A percentile compares a stretch with the other conserved stretches of the same genome.
Evolutionary conservation across 2,329 filamentous ascomycete genomes (phyloP).

Genomic region (Colletotrichum siamense): DNA sequence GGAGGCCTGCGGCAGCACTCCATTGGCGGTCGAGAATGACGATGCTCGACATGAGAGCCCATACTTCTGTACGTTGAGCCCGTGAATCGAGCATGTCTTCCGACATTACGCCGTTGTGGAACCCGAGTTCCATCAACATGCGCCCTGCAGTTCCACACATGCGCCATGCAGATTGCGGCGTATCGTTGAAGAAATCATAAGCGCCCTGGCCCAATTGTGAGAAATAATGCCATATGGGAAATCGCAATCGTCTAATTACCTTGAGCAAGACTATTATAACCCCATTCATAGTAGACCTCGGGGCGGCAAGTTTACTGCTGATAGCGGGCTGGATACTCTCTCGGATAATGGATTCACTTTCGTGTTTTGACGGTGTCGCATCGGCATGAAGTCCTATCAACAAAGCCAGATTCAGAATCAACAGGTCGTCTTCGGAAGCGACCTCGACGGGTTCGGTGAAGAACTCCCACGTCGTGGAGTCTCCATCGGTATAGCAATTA

Average conservation of each 20-base stretch:
- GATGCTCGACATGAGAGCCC: conserved; percentile 12
- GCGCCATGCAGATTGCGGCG: conserved; percentile 28
- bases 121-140: conserved; percentile 31
- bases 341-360: background rate
- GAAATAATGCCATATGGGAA: background rate
- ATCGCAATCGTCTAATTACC: background rate
- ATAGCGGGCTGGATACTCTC: background rate
- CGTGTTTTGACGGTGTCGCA: background rate
- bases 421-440: conserved; percentile 9
- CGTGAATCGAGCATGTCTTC: conserved; percentile 20
- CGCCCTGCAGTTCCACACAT: conserved; percentile 31
- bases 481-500: background rate
- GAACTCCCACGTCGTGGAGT: background rate
- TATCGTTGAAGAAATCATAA: conserved; percentile 30
- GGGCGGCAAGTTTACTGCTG: background rate
- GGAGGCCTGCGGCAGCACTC: conserved; percentile 22
- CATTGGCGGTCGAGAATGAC: conserved; percentile 24
- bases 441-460: background rate
- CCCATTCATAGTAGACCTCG: background rate
- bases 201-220: conserved; percentile 3
- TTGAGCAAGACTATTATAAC: background rate
- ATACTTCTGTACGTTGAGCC: background rate
- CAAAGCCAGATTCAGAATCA: conserved; percentile 15
- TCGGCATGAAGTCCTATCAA: conserved; percentile 19
- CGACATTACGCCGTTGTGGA: conserved; percentile 29